These are phyloP conservation scores for Populus simonii DNA, from an alignment of 345 rosid genomes.

Conservation along the genomic window DNA sequence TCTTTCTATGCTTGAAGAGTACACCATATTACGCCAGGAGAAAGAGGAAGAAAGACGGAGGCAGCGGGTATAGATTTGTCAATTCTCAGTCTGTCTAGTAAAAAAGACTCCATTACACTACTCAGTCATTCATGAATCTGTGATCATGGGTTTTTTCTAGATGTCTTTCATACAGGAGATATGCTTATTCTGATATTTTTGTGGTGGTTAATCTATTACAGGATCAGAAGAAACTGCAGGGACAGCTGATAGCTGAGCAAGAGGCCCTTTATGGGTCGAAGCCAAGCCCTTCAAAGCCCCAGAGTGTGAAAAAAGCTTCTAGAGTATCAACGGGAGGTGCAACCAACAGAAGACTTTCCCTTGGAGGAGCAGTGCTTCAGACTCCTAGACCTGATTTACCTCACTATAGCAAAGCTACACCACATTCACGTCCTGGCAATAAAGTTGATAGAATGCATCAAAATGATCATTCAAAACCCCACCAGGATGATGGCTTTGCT, in stretches of 20 bases:
- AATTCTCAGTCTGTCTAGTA: background rate
- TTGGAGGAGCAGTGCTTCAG: conserved; percentile 69
- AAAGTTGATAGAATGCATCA: conserved; percentile 49
- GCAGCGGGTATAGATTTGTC: conserved; percentile 51
- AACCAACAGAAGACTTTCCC: conserved; percentile 63
- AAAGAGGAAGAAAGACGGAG: conserved; percentile 94
- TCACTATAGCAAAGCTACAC: conserved; percentile 22
- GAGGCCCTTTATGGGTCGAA: conserved; percentile 92
- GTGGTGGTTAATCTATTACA: conserved; percentile 15
- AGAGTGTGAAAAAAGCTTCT: conserved; percentile 62
- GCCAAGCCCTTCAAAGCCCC: conserved; percentile 91
- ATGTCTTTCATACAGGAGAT: background rate
- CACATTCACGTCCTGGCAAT: conserved; percentile 28
- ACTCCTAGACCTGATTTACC: conserved; percentile 56
- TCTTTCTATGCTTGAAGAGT: conserved; percentile 90
- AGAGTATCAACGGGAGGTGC: conserved; percentile 78
- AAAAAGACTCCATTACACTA: background rate
- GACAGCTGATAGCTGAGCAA: conserved; percentile 89
- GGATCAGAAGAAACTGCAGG: conserved; percentile 99
- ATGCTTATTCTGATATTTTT: background rate
- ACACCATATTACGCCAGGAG: conserved; percentile 69
- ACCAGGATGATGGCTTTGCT: conserved; percentile 43
- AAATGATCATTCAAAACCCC: conserved; percentile 33
- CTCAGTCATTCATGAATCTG: background rate
- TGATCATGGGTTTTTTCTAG: background rate